Base-by-base conservation (phyloP, 1,139 yeast species). In the Yamadazyma triangularis region DNA sequence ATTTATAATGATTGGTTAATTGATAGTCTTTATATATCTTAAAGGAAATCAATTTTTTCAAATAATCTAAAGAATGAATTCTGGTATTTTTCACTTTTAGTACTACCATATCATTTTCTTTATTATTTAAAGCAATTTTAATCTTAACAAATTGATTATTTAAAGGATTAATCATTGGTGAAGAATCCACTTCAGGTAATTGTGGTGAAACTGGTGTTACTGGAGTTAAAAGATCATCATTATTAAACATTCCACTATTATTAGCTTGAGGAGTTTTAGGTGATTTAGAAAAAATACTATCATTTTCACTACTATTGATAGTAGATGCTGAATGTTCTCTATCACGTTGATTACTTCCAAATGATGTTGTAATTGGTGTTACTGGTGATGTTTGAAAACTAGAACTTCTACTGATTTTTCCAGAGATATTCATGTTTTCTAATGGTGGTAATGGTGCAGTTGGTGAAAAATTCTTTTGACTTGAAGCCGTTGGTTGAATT, bases 1-100 rank as follows among this genome's bases (percentile, higher is more conserved):
- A 49, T 19, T 40, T 45, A 37, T 59, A 62, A 38, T 61, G 68
- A 34, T 50, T 45, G 15, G 48, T 50, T 34, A 60, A 49, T 28
- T 49, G 53, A 35, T 43, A 47, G 37, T 62, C 67, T 35, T 56
- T 58, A 40, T 60, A 61, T 26, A 63, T 56, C 39, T 62, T 62
- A 41, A 42, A 49, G 25, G 62, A 56, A 13, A 62, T 36, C 28
- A 57, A 38, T 38, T 51, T 53, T 38, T 62, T 61, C 38, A 62
- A 48, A 41, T 60, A 53, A 5, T 41, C 47, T 13, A 61, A 44
- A 8, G 62, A 50, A n/a, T 48, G 45, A 16, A 63, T 39, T 29
- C 55, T 50, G 9, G 53, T 39, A 20, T 50, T 46, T 27, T 51
- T 51, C 18, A 61, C 49, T 32, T 52, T 53, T 21, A 61, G 38